Conservation (phyloP, 768 basidiomycete genomes). For the Tricholoma matsutake region DNA sequence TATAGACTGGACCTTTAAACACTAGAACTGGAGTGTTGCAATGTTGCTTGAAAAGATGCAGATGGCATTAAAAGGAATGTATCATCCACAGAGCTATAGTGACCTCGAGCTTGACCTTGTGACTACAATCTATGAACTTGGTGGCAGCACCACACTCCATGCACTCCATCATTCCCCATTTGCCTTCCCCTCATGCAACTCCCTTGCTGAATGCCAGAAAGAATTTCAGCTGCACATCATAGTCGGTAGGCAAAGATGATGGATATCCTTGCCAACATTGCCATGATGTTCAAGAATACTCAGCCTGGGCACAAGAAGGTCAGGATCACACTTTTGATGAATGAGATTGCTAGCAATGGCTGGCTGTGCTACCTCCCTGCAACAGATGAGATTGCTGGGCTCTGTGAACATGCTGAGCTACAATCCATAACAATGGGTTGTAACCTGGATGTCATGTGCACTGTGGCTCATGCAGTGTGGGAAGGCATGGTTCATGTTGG, state of each 20-base stretch:
- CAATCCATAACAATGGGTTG: slow-evolving; percentile 16
- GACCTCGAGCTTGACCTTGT: neutral
- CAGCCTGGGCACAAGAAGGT: slow-evolving; percentile 5
- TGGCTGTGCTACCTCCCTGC: slow-evolving; percentile 19
- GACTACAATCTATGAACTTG: neutral
- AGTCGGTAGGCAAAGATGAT: neutral
- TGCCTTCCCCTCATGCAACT: no score
- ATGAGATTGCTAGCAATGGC: slow-evolving; percentile 24
- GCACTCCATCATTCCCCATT: no score
- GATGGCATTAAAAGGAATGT: neutral
- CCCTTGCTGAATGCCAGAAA: no score
- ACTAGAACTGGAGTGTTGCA: no score
- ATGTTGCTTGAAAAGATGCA: neutral
- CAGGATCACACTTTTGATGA: slow-evolving; percentile 19
- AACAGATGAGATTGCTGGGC: slow-evolving; percentile 8
- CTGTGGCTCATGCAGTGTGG: slow-evolving; percentile 13
- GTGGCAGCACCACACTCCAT: neutral
- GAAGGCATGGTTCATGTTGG: slow-evolving; percentile 23
- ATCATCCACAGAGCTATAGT: neutral
- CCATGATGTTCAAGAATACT: neutral
- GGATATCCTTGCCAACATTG: neutral
- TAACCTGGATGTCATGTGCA: slow-evolving; percentile 10
- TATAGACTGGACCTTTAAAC: no score
- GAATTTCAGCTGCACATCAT: no score
- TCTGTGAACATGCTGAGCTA: slow-evolving; percentile 20